Evolutionary conservation across 2,329 filamentous ascomycete genomes (phyloP), one percentile per base, ranked within the genome.

Genomic region (Aureobasidium zeae): DNA sequence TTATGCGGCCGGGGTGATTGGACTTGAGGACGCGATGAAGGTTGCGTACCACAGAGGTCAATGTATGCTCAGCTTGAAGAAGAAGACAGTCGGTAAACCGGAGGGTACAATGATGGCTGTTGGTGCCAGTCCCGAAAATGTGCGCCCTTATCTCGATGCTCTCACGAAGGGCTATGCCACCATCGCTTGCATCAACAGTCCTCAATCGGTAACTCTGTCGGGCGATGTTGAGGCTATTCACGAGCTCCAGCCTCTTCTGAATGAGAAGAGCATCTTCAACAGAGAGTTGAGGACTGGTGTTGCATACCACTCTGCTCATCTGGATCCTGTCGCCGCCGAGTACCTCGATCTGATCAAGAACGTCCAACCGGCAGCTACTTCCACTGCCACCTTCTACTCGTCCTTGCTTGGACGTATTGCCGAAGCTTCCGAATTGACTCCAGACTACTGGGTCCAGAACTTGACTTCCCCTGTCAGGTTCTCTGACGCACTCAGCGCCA

Each of bases 381-480:
- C 25, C n/a, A 39, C 25, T 9, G 36, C 36, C 2, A 39, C 19
- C 4, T 39, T 39, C 19, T 44, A 48, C 29, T 53, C 51, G 9
- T 49, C 48, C 6, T 15, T 53, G 3, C 21, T 21, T 15, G 51
- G 51, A 17, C 13, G 36, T 4, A 20, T 20, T 19, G 35, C 20
- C 15, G 46, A 7, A 16, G 29, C 12, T 38, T 26, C 12, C 39
- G 41, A 16, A 50, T 26, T 64, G 15, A 30, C 9, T 2, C 53
- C 46, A 4, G 32, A 35, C 0, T 72, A 72, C 52, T 73, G 69
- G 70, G 53, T 46, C 1, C 57, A 65, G 20, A 73, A 73, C 49
- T 64, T 72, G 64, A 50, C 57, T 2, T 54, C 60, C 8, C 57
- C 69, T 1, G 69, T 72, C 0, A 49, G 65, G 0, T 72, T 73